Percentiles rank a stretch among this genome's conserved stretches.
phyloP scores from a whole-genome alignment of 192 early-diverging fungal species.

The Umbelopsis sp. region DNA sequence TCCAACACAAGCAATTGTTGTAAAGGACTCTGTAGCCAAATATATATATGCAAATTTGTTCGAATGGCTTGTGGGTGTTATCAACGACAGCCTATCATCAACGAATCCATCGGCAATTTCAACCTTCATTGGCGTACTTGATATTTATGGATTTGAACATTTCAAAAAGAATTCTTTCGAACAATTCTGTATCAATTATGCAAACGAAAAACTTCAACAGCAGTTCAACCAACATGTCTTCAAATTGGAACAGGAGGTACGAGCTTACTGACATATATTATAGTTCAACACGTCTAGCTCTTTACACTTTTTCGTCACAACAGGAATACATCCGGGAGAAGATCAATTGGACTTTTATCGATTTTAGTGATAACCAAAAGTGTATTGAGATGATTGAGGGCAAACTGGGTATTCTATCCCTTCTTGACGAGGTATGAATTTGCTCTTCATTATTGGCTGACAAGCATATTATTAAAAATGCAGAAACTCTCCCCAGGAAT shows the following conservation, averaged over 20 bases:
- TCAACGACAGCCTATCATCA: slow-evolving; percentile 82
- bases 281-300: too few relatives aligned
- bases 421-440: slow-evolving; percentile 90
- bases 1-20: slow-evolving; percentile 71
- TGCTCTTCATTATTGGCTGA: background rate
- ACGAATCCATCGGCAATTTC: slow-evolving; percentile 39
- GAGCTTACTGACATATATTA: background rate
- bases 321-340: slow-evolving; percentile 91
- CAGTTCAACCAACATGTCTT: slow-evolving; percentile 99
- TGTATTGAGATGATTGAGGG: slow-evolving; percentile 99
- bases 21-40: slow-evolving; percentile 96
- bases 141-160: slow-evolving; percentile 99
- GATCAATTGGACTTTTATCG: slow-evolving; percentile 98
- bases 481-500: slow-evolving; percentile 42
- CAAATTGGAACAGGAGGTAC: slow-evolving; percentile 92
- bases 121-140: slow-evolving; percentile 95
- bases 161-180: slow-evolving; percentile 99
- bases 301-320: background rate
- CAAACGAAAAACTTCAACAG: slow-evolving; percentile 99
- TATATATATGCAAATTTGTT: slow-evolving; percentile 96
- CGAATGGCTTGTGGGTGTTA: slow-evolving; percentile 93
- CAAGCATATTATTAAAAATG: background rate
- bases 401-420: slow-evolving; percentile 88
- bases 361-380: slow-evolving; percentile 98
- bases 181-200: slow-evolving; percentile 98